phyloP scores from a whole-genome alignment of 2,329 filamentous ascomycete genomes.

The Xylaria sp. region DNA sequence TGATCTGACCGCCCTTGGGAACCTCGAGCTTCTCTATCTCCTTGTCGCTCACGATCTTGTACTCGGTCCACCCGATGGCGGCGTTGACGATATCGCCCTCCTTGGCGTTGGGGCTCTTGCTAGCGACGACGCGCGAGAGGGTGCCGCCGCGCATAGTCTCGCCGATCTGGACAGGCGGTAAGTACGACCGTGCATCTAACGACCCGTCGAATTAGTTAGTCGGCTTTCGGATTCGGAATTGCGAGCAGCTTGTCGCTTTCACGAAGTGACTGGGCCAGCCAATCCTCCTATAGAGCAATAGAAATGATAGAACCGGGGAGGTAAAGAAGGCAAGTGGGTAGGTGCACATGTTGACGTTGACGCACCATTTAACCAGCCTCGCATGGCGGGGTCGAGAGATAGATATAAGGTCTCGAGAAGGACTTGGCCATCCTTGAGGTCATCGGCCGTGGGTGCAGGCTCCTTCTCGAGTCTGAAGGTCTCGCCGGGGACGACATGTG shows the following conservation, averaged over 20 bases:
- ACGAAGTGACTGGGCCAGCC: too few relatives aligned
- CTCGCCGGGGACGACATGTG: slow-evolving; percentile 65
- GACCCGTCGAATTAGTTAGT: slow-evolving; percentile 3
- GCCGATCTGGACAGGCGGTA: slow-evolving; percentile 71
- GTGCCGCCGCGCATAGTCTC: slow-evolving; percentile 70
- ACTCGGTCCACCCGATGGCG: slow-evolving; percentile 68
- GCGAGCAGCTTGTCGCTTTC: neutral
- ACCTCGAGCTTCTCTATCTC: slow-evolving; percentile 50
- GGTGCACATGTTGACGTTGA: neutral
- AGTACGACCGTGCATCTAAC: slow-evolving; percentile 61
- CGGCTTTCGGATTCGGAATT: neutral
- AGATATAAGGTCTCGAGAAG: slow-evolving; percentile 67
- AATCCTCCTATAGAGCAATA: too few relatives aligned
- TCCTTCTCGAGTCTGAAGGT: slow-evolving; percentile 64
- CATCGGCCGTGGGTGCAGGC: slow-evolving; percentile 55
- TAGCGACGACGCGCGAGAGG: slow-evolving; percentile 66
- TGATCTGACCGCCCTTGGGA: slow-evolving; percentile 50
- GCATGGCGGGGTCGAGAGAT: slow-evolving; percentile 77
- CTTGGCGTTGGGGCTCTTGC: slow-evolving; percentile 59
- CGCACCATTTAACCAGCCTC: slow-evolving; percentile 69
- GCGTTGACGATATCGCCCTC: slow-evolving; percentile 64
- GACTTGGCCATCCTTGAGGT: slow-evolving; percentile 68
- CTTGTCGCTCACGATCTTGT: slow-evolving; percentile 63
- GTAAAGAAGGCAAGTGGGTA: neutral
- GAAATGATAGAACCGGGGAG: too few relatives aligned